Evolutionary conservation across 2,329 filamentous ascomycete genomes (phyloP).

Genomic region (Neonectria hederae): DNA sequence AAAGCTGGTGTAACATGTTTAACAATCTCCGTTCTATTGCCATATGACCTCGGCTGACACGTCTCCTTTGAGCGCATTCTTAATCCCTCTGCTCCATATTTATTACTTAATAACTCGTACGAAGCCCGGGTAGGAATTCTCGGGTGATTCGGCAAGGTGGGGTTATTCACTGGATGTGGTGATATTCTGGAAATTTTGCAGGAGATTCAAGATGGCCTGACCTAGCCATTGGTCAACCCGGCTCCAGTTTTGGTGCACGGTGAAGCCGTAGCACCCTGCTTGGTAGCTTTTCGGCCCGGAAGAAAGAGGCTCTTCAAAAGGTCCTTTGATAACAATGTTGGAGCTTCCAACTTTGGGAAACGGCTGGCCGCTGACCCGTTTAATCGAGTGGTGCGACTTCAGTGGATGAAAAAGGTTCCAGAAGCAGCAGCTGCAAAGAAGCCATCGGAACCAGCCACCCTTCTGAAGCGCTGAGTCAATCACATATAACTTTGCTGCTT

Average conservation of each 20-base stretch:
- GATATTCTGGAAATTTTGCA: slow-evolving; percentile 40
- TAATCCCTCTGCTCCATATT: slow-evolving; percentile 13
- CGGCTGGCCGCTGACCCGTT: slow-evolving; percentile 6
- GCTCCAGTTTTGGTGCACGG: slow-evolving; percentile 12
- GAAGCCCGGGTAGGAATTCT: slow-evolving; percentile 23
- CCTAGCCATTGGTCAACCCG: slow-evolving; percentile 28
- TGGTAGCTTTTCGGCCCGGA: slow-evolving; percentile 14
- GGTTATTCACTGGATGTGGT: slow-evolving; percentile 19
- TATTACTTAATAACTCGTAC: slow-evolving; percentile 30
- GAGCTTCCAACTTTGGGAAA: slow-evolving; percentile 21
- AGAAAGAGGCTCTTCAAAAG: slow-evolving; percentile 25
- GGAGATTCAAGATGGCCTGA: slow-evolving; percentile 12
- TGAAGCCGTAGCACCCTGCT: not conserved
- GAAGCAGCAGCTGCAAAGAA: not conserved
- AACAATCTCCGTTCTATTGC: slow-evolving; percentile 8
- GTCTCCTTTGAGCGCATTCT: not conserved
- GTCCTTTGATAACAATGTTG: slow-evolving; percentile 4
- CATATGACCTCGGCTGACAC: not conserved
- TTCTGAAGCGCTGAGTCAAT: not conserved
- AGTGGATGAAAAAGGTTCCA: not conserved
- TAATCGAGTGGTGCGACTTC: not conserved
- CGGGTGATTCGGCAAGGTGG: slow-evolving; percentile 35
- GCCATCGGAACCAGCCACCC: not conserved
- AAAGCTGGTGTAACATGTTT: not conserved
- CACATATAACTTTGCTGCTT: slow-evolving; percentile 1